Conservation (phyloP, 805 yeast species). For the Teunomyces cretensis region DNA sequence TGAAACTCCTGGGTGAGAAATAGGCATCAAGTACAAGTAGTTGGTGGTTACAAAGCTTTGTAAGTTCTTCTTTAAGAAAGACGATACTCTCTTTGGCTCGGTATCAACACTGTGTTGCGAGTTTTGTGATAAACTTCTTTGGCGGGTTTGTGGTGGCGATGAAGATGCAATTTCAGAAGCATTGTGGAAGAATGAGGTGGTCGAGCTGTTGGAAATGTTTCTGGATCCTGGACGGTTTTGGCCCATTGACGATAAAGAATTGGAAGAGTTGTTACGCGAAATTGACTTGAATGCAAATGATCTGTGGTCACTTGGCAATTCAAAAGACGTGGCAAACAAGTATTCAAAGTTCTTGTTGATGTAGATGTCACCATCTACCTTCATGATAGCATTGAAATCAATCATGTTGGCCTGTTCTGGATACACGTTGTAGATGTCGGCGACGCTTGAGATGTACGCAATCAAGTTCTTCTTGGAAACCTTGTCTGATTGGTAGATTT, state of each 20-base stretch:
- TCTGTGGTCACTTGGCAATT: conserved; percentile 14
- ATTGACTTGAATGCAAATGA: conserved; percentile 18
- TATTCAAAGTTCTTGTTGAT: conserved; percentile 42
- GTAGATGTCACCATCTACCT: conserved; percentile 53
- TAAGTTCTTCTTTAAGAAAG: conserved; percentile 29
- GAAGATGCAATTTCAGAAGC: conserved; percentile 23
- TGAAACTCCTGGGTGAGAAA: conserved; percentile 67
- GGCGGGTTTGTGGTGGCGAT: conserved; percentile 4
- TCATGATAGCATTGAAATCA: conserved; percentile 56
- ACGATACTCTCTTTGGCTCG: conserved; percentile 12
- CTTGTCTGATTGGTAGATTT: conserved; percentile 51
- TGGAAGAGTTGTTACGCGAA: conserved; percentile 17
- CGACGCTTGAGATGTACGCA: conserved; percentile 46
- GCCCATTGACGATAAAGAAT: conserved; percentile 18
- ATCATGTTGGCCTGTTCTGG: conserved; percentile 59
- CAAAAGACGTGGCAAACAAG: conserved; percentile 18
- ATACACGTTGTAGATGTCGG: conserved; percentile 53
- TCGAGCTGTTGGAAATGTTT: conserved; percentile 20
- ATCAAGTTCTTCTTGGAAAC: conserved; percentile 51
- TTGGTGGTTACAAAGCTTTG: conserved; percentile 31
- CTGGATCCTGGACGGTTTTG: conserved; percentile 15
- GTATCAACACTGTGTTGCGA: not conserved
- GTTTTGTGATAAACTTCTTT: conserved; percentile 6
- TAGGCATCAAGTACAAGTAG: conserved; percentile 68
- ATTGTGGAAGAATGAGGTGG: conserved; percentile 29